Conservation (phyloP, 108 stramenopile genomes). For the Phaeodactylum tricornutum region DNA sequence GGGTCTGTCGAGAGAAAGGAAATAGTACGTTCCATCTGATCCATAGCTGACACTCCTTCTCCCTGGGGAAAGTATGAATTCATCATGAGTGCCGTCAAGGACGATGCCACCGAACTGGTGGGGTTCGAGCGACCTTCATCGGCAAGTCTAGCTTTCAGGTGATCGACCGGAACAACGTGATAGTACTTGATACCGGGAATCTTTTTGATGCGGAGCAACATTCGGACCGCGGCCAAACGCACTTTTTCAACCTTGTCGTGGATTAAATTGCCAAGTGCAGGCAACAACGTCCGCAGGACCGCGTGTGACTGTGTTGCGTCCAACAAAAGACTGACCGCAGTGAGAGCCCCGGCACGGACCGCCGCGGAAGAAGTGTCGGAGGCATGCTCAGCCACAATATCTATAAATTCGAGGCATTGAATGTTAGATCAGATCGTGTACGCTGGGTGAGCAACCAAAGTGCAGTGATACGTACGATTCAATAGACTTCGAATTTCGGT, state of each 20-base stretch:
- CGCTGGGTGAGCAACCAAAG: too few relatives aligned
- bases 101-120: slow-evolving; percentile 52
- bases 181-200: slow-evolving; percentile 79
- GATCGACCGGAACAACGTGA: slow-evolving; percentile 85
- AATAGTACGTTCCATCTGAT: slow-evolving; percentile 75
- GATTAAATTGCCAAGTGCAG: slow-evolving; percentile 72
- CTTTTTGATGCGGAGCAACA: slow-evolving; percentile 75
- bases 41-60: slow-evolving; percentile 33
- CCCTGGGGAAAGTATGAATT: slow-evolving; percentile 90
- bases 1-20: slow-evolving; percentile 62
- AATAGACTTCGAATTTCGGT: slow-evolving; percentile 69
- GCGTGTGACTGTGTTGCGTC: slow-evolving; percentile 69
- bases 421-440: too few relatives aligned
- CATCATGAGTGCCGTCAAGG: slow-evolving; percentile 63
- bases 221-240: slow-evolving; percentile 63
- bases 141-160: slow-evolving; percentile 73
- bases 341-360: slow-evolving; percentile 74
- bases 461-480: slow-evolving; percentile 23
- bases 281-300: slow-evolving; percentile 79
- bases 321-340: slow-evolving; percentile 59
- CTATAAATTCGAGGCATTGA: too few relatives aligned
- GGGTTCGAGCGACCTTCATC: slow-evolving; percentile 30
- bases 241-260: slow-evolving; percentile 90
- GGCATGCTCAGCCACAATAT: slow-evolving; percentile 69
- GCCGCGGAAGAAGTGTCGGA: slow-evolving; percentile 75